These are phyloP conservation scores for Thelephora aurantiotincta DNA, from an alignment of 768 basidiomycete genomes.

Conservation along the genomic window DNA sequence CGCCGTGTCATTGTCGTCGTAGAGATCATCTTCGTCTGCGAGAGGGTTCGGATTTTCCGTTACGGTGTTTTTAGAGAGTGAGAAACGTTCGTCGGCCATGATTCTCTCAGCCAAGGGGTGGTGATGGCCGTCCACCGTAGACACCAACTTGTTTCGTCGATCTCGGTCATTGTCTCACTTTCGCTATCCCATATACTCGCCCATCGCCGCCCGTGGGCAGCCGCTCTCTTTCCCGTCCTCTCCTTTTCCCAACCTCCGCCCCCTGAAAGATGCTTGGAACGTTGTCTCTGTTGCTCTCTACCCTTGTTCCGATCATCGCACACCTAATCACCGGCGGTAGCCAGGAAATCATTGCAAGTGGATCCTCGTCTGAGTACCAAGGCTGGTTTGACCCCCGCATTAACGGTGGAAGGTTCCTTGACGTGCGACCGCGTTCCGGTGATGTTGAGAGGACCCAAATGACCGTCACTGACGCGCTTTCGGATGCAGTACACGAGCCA, in stretches of 20 bases:
- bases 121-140: too few species aligned
- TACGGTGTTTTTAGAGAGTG: too few species aligned
- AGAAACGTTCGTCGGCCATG: too few species aligned
- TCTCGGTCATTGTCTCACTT: neutral
- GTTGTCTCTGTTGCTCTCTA: neutral
- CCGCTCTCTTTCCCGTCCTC: constrained; percentile 1
- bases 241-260: neutral
- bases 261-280: neutral
- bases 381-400: constrained; percentile 58
- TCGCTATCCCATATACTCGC: neutral
- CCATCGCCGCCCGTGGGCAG: constrained; percentile 1
- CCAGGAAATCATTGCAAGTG: neutral
- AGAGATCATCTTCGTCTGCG: neutral
- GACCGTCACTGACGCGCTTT: neutral
- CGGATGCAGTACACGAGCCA: constrained; percentile 45
- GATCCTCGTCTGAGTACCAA: constrained; percentile 8
- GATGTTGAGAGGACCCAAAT: neutral
- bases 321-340: neutral
- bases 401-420: constrained; percentile 61
- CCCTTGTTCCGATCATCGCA: neutral
- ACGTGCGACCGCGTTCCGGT: constrained; percentile 33
- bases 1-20: constrained; percentile 54
- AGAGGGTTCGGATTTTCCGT: too few species aligned
- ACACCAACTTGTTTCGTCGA: neutral
- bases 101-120: too few species aligned